A percentile compares a stretch with the other conserved stretches of the same genome.
Conservation (phyloP, 2,329 filamentous ascomycete genomes). For the Magnaporthiopsis incrustans region DNA sequence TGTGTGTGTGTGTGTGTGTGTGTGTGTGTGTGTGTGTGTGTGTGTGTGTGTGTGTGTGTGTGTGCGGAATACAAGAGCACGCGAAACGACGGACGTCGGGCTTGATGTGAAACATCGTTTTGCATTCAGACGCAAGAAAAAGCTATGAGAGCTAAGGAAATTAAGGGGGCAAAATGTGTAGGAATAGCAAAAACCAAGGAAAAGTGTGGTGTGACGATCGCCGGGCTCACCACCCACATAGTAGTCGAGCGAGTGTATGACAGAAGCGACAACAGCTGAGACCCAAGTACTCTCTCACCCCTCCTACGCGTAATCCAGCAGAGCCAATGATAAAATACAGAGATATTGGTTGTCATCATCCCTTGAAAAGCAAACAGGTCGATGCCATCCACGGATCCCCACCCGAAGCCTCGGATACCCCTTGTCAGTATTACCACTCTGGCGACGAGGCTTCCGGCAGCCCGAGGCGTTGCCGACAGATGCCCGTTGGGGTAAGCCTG, state of each 20-base stretch:
- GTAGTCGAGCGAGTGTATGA: background rate
- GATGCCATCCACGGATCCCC: background rate
- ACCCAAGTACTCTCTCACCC: background rate
- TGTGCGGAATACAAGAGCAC: no score
- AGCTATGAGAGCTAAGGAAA: conserved; percentile 7
- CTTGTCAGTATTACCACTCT: background rate
- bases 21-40: no score
- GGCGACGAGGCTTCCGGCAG: background rate
- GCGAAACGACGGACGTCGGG: background rate
- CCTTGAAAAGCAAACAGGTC: background rate
- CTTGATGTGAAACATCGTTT: conserved; percentile 1
- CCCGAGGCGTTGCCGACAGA: background rate
- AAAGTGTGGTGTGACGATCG: background rate
- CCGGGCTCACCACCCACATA: background rate
- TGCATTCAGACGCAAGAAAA: conserved; percentile 8
- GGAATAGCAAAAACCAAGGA: background rate
- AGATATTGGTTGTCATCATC: background rate
- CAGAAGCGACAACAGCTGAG: background rate
- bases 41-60: no score
- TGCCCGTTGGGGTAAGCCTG: background rate
- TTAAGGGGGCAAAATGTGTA: conserved; percentile 1
- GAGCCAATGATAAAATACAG: conserved; percentile 2
- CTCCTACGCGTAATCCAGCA: background rate
- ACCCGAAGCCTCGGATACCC: no score
- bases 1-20: no score